Conservation (phyloP, 495 filamentous ascomycete species). For the Lasiosphaeria miniovina region DNA sequence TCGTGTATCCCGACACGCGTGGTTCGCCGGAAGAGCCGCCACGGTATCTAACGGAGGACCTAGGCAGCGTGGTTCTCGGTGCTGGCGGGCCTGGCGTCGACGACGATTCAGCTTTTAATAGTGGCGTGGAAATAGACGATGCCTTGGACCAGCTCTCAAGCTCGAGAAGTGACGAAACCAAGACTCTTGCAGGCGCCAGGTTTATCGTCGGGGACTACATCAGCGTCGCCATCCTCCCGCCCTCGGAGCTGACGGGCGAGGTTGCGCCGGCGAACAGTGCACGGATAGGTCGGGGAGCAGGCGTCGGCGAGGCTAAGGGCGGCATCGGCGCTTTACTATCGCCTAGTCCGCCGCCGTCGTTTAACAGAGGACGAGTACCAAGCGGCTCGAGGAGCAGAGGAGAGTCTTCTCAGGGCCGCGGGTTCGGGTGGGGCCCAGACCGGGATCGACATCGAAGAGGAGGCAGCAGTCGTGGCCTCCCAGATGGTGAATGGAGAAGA, state of each 20-base stretch:
- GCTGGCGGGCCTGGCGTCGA: slow-evolving; percentile 51
- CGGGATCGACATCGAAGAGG: slow-evolving; percentile 8
- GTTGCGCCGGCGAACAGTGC: slow-evolving; percentile 55
- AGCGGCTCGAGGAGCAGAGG: slow-evolving; percentile 11
- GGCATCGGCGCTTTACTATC: neutral
- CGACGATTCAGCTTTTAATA: no score
- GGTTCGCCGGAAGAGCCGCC: slow-evolving; percentile 47
- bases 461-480: slow-evolving; percentile 36
- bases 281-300: slow-evolving; percentile 36
- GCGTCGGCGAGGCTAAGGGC: slow-evolving; percentile 20
- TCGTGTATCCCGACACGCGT: slow-evolving; percentile 80
- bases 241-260: slow-evolving; percentile 63
- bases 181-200: slow-evolving; percentile 67
- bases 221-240: slow-evolving; percentile 73
- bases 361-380: neutral
- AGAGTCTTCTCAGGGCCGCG: neutral
- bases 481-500: slow-evolving; percentile 54
- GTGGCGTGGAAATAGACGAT: no score
- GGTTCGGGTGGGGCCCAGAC: neutral
- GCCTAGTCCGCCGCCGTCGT: neutral
- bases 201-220: slow-evolving; percentile 92
- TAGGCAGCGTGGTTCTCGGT: slow-evolving; percentile 79
- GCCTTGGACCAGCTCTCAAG: slow-evolving; percentile 26
- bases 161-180: slow-evolving; percentile 50
- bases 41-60: slow-evolving; percentile 68